phyloP scores from a whole-genome alignment of 2,329 filamentous ascomycete species.

The Aspergillus intermedius region DNA sequence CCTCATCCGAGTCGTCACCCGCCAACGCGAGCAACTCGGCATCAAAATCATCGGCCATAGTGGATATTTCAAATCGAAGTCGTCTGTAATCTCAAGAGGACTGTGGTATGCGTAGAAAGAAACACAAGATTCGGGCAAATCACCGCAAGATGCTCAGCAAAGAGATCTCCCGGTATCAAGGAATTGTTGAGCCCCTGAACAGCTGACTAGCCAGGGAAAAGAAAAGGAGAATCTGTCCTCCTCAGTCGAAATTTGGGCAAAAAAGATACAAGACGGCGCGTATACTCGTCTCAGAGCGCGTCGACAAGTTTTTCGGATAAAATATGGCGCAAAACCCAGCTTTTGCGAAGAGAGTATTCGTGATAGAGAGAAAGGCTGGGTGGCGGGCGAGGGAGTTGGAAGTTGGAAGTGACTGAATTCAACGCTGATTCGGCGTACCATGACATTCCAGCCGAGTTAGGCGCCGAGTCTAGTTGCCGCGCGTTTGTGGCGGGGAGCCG shows the following conservation, averaged over 20 bases:
- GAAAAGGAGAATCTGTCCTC: not conserved
- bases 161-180: not conserved
- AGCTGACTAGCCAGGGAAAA: not conserved
- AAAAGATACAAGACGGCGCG: not conserved
- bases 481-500: not conserved
- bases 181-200: conserved; percentile 6
- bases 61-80: conserved; percentile 20
- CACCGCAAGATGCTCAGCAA: not conserved
- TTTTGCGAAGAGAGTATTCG: too few relatives aligned
- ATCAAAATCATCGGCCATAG: conserved; percentile 77
- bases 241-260: not conserved
- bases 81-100: conserved; percentile 8
- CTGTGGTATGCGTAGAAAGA: not conserved
- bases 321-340: not conserved
- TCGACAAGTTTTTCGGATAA: not conserved
- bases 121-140: not conserved
- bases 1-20: conserved; percentile 56
- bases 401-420: not conserved
- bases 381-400: conserved; percentile 1
- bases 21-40: conserved; percentile 90
- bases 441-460: not conserved
- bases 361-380: not conserved
- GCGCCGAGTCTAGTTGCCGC: conserved; percentile 7
- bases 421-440: not conserved
- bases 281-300: not conserved